Conservation (phyloP, 345 rosid genomes). For the Adansonia digitata region DNA sequence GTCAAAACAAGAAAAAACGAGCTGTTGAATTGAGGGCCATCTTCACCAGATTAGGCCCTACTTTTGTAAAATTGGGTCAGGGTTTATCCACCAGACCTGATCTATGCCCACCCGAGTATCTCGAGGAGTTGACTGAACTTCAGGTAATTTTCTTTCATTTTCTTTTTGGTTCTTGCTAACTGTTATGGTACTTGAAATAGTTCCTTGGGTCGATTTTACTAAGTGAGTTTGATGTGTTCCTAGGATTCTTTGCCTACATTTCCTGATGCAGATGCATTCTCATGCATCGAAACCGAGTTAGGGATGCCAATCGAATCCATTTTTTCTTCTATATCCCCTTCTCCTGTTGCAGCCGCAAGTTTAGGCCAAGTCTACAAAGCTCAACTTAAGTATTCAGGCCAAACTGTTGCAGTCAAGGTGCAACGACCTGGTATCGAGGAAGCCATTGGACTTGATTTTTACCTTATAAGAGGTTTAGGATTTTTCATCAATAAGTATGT, state of each 20-base stretch:
- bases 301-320: slow-evolving; percentile 67
- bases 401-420: slow-evolving; percentile 87
- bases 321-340: slow-evolving; percentile 62
- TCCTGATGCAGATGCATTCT: slow-evolving; percentile 87
- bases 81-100: slow-evolving; percentile 96
- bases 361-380: slow-evolving; percentile 98
- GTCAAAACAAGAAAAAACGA: slow-evolving; percentile 65
- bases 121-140: slow-evolving; percentile 83
- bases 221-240: slow-evolving; percentile 10
- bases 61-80: slow-evolving; percentile 96
- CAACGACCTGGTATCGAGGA: slow-evolving; percentile 92
- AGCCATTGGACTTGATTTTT: slow-evolving; percentile 87
- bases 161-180: not conserved
- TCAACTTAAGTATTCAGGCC: slow-evolving; percentile 65
- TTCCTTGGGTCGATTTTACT: not conserved
- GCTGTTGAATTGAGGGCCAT: slow-evolving; percentile 58
- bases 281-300: slow-evolving; percentile 83
- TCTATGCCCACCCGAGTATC: slow-evolving; percentile 89
- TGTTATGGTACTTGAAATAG: not conserved
- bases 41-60: slow-evolving; percentile 85
- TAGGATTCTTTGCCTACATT: slow-evolving; percentile 97
- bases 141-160: slow-evolving; percentile 43
- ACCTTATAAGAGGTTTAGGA: slow-evolving; percentile 79
- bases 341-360: slow-evolving; percentile 97
- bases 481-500: slow-evolving; percentile 67